Conservation (phyloP, 805 yeast genomes). For the Metahyphopichia silvanorum region DNA sequence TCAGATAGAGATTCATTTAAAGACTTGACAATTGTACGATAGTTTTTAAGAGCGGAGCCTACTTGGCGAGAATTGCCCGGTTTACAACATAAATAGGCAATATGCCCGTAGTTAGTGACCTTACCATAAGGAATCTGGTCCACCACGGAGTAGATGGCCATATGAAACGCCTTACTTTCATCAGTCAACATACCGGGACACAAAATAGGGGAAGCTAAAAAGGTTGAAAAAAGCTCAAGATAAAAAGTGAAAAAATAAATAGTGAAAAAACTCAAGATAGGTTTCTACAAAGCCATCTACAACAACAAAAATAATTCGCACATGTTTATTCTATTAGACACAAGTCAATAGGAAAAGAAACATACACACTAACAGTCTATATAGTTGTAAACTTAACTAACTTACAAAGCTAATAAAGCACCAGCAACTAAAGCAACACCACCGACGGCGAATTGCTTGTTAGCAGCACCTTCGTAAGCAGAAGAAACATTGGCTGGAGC, state of each 20-base stretch:
- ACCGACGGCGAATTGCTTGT: slow-evolving; percentile 36
- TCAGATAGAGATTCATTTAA: slow-evolving; percentile 10
- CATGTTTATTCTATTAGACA: too few species aligned
- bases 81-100: slow-evolving; percentile 57
- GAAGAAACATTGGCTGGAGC: slow-evolving; percentile 20
- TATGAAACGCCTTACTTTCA: slow-evolving; percentile 55
- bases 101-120: slow-evolving; percentile 74
- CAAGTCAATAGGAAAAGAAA: too few species aligned
- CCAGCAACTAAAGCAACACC: slow-evolving; percentile 48
- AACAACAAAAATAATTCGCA: too few species aligned
- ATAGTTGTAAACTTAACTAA: neutral
- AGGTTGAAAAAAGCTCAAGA: too few species aligned
- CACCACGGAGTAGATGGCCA: slow-evolving; percentile 56
- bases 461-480: slow-evolving; percentile 31
- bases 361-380: neutral
- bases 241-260: too few species aligned
- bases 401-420: slow-evolving; percentile 60
- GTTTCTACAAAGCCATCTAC: too few species aligned
- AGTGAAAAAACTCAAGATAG: too few species aligned
- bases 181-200: too few species aligned
- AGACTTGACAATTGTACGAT: slow-evolving; percentile 16
- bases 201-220: too few species aligned
- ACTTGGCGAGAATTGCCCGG: slow-evolving; percentile 75
- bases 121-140: slow-evolving; percentile 56
- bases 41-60: slow-evolving; percentile 63